Base-by-base conservation (phyloP, 1,284 basidiomycete genomes). In the Coriolopsis trogii region DNA sequence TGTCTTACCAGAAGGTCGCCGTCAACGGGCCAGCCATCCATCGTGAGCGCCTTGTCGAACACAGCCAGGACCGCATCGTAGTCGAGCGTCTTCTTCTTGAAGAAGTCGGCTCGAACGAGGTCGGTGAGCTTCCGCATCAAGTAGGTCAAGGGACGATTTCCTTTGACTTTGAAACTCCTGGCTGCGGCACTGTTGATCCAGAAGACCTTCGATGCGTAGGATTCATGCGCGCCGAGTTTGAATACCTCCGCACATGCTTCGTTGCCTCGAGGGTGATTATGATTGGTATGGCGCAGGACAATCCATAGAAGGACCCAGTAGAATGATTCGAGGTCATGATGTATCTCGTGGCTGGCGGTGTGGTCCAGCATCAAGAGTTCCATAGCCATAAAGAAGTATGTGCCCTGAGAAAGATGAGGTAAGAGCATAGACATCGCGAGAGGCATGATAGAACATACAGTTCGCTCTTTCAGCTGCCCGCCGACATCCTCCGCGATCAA, bases 301-400 rank as follows among this genome's bases (percentile, higher is more conserved):
- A 58, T 25, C 55, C 55, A 59, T 10, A 61, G 10, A 2, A 61
- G 41, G 12, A 58, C 41, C 60, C 60, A 61, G 43, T 41, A 52
- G 49, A 51, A 56, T 0, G 57, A 57, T 20, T 61, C 60, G 3
- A 61, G 44, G 25, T 61, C 60, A 23, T 61, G 60, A 3, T 42
- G 24, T 1, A 28, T 37, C 4, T 41, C 25, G n/a, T 61, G 57
- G 1, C 45, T 25, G 10, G 15, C 4, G 18, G 10, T 15, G n/a
- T 18, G 10, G 13, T n/a, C 23, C n/a, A n/a, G 24, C 21, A 9
- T 10, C n/a, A 46, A 29, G 0, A 51, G 25, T n/a, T 46, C 46
- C 9, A 53, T 15, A 4, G 54, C 52, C 38, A 61, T 59, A 46
- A 57, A 59, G 33, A 49, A 48, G 12, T 43, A 46, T 1, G 60